phyloP scores from a whole-genome alignment of 1,139 yeast genomes.

The Sugiyamaella grinbergsii region DNA sequence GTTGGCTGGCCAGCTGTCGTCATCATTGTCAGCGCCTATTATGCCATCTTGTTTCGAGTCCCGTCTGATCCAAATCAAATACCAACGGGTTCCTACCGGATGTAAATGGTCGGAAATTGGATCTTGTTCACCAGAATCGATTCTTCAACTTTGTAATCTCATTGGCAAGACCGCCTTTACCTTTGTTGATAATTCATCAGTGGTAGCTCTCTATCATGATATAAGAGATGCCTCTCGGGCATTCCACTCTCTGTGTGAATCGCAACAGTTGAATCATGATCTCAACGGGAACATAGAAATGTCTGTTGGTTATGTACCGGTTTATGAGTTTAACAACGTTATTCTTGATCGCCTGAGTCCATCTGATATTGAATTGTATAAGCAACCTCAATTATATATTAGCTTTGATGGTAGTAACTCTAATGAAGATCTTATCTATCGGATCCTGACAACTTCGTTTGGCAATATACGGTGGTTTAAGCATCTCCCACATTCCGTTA shows the following conservation, averaged over 20 bases:
- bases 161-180: conserved; percentile 24
- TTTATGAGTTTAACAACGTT: neutral
- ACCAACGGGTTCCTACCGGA: too few species aligned
- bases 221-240: conserved; percentile 36
- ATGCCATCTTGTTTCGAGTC: too few species aligned
- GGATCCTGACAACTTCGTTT: neutral
- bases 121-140: conserved; percentile 2
- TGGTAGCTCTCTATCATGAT: conserved; percentile 34
- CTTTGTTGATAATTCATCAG: conserved; percentile 4
- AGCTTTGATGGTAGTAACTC: neutral
- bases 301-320: neutral
- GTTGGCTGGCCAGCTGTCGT: too few species aligned
- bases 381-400: conserved; percentile 2
- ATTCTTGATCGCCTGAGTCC: neutral
- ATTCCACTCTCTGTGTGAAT: conserved; percentile 20
- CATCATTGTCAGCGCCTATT: too few species aligned
- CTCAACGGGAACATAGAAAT: neutral
- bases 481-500: conserved; percentile 7
- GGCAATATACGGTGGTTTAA: neutral
- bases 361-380: conserved; percentile 7
- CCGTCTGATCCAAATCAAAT: conserved; percentile 5
- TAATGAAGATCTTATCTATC: neutral
- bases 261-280: neutral
- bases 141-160: conserved; percentile 24
- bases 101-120: too few species aligned